Evolutionary conservation across 208 protist species (phyloP).

Genomic region (Tritrichomonas musculus): DNA sequence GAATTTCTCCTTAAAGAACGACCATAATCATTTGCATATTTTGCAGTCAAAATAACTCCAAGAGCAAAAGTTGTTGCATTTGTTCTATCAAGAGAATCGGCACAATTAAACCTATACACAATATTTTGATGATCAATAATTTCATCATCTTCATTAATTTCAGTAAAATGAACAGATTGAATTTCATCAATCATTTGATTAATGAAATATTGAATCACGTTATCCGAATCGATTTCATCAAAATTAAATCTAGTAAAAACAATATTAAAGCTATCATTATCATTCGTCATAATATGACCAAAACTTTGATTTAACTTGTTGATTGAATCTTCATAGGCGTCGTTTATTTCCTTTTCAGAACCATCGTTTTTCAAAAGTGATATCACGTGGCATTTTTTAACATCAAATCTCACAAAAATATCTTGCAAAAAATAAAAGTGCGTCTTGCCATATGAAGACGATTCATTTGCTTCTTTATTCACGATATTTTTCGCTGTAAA

Average conservation of each 20-base stretch:
- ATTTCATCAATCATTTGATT: neutral
- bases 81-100: constrained; percentile 2
- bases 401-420: neutral
- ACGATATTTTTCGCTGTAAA: neutral
- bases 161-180: neutral
- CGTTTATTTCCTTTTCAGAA: too few species aligned
- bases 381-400: neutral
- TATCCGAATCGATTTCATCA: neutral
- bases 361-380: neutral
- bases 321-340: neutral
- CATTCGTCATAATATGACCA: too few species aligned
- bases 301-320: neutral
- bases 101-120: neutral
- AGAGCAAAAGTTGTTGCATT: neutral
- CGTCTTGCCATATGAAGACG: too few species aligned
- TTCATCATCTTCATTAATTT: neutral
- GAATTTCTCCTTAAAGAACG: neutral
- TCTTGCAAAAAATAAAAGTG: neutral
- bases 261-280: too few species aligned
- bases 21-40: too few species aligned
- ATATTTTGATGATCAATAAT: neutral
- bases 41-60: neutral
- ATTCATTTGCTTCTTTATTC: neutral
- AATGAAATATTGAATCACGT: neutral
- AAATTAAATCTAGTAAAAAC: neutral